Evolutionary conservation across 495 filamentous ascomycete genomes (phyloP), one percentile per base, ranked within the genome.

Genomic region (Aspergillus panamensis): DNA sequence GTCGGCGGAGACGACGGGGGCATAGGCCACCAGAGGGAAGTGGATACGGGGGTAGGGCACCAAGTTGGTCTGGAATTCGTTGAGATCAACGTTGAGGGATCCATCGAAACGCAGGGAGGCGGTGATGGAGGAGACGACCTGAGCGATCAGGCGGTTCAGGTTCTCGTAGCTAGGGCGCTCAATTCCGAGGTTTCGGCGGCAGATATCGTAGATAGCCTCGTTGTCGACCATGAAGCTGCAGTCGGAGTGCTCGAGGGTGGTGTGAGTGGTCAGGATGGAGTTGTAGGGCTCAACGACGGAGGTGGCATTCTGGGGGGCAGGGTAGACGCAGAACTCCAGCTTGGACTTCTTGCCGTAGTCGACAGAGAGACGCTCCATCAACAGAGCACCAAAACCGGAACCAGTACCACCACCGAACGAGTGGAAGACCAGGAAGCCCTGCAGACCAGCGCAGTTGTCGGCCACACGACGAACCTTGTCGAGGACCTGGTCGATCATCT

Each of bases 221-320:
- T 98, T 98, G 77, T 98, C 94, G 62, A 98, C 95, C 87, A 98
- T 92, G 85, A 98, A 98, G 63, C 89, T 93, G 83, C 94, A 98
- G 82, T 98, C 94, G 59, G 92, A 96, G 81, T 98, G 92, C 84
- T 97, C 95, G 39, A 97, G 87, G 65, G 95, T 98, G 66, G 92
- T 97, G 82, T 98, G 94, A 56, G 94, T 98, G 64, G 95, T 96
- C 55, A 98, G 83, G 75, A 97, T 96, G 50, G 95, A 96, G 82
- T 97, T 98, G 84, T 98, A 98, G 25, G 94, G 94, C 83, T 98
- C 94, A 61, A 98, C 94, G 54, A 98, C 92, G 50, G 95, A 92
- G 65, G 93, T 97, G 63, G 91, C 91, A 63, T 93, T 92, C 79
- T 92, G 92, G 42, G 95, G 95, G 62, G 94, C 91, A 62, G 94